Percentiles rank a stretch among this genome's conserved stretches.
Conservation (phyloP, 1,284 basidiomycete species). For the Cutaneotrichosporon sp. region DNA sequence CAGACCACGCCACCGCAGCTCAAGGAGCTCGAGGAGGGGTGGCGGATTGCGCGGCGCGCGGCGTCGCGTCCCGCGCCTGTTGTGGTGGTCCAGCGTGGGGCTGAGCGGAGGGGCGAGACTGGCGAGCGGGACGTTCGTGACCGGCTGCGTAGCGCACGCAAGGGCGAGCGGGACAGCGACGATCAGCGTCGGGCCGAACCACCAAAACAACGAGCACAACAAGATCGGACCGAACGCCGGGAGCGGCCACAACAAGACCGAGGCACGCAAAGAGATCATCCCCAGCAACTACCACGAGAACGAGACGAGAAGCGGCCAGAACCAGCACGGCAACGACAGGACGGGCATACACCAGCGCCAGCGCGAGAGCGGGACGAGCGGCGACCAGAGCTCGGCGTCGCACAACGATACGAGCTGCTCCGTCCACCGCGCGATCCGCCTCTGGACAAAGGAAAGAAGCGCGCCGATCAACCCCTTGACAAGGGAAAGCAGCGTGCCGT, state of each 20-base stretch:
- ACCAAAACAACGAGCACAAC: background rate
- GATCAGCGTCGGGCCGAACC: background rate
- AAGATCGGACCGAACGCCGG: background rate
- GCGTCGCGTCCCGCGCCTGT: conserved; percentile 7
- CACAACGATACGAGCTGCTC: background rate
- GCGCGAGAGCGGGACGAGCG: background rate
- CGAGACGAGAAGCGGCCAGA: no score
- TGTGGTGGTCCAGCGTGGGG: conserved; percentile 3
- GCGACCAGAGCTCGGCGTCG: background rate
- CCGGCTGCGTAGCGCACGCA: background rate
- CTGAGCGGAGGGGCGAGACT: conserved; percentile 1
- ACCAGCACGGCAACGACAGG: no score
- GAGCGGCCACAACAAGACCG: background rate
- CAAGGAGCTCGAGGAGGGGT: conserved; percentile 37
- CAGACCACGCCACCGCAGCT: conserved; percentile 42
- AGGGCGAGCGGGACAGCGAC: background rate
- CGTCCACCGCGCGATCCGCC: background rate
- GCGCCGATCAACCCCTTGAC: background rate
- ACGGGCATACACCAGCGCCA: background rate
- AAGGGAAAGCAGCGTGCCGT: background rate
- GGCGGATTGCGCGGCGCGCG: conserved; percentile 26
- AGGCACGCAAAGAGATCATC: background rate
- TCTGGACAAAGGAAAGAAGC: background rate
- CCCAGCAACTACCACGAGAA: no score
- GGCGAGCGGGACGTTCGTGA: background rate